Percentiles rank a stretch among this genome's conserved stretches.
Evolutionary conservation across 2,329 filamentous ascomycete species (phyloP).

Genomic region (Thielaviopsis ethacetica): DNA sequence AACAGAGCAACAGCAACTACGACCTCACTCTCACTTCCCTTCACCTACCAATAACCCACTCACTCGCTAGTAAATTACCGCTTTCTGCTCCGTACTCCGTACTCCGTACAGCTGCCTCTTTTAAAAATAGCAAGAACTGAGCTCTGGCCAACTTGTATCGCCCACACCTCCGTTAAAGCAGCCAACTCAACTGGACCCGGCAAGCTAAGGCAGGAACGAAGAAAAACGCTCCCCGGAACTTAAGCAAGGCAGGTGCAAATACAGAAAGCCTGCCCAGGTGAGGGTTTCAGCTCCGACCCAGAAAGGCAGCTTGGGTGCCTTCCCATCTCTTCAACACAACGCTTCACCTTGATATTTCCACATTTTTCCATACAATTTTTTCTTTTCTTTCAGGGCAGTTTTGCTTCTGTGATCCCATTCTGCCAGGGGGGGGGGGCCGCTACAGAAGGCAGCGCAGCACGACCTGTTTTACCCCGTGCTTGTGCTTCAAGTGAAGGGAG

Average conservation of each 20-base stretch:
- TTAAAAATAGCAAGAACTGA: neutral
- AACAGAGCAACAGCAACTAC: neutral
- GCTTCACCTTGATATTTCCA: neutral
- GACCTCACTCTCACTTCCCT: neutral
- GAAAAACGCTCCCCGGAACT: neutral
- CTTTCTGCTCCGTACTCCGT: too few species aligned
- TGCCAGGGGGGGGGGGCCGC: too few species aligned
- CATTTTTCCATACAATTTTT: too few species aligned
- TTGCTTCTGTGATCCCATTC: too few species aligned
- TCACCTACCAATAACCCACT: neutral
- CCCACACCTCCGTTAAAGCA: too few species aligned
- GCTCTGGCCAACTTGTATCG: too few species aligned
- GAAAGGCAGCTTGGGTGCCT: neutral
- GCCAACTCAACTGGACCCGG: too few species aligned
- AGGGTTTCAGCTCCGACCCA: conserved; percentile 5
- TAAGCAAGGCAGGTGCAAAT: too few species aligned
- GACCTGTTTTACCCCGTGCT: neutral
- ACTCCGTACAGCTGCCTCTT: too few species aligned
- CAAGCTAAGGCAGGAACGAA: neutral
- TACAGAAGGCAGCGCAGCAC: too few species aligned
- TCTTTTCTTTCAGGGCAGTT: too few species aligned
- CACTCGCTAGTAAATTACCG: neutral
- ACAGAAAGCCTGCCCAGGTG: neutral
- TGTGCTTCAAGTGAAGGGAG: neutral
- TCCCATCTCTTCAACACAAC: neutral